Evolutionary conservation across 2,329 filamentous ascomycete species (phyloP).

Genomic region (Plectosphaerella plurivora): DNA sequence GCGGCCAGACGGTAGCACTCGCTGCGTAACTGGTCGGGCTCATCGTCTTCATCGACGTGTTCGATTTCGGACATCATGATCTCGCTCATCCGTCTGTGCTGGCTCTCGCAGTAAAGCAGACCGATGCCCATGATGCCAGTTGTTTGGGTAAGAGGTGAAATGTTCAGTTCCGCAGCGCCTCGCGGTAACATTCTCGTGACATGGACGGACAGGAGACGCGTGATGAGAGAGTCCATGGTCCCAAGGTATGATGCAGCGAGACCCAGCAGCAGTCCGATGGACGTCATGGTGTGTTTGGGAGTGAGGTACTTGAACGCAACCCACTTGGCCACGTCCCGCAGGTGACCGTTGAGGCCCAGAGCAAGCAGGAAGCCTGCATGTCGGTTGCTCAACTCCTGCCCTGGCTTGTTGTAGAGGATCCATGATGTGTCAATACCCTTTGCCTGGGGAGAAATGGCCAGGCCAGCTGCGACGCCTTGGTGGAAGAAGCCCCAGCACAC

Average conservation of each 20-base stretch:
- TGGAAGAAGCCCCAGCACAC: conserved; percentile 99
- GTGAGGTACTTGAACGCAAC: conserved; percentile 99
- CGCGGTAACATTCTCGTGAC: conserved; percentile 90
- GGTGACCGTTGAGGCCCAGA: conserved; percentile 86
- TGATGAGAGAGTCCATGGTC: conserved; percentile 96
- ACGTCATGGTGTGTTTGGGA: conserved; percentile 98
- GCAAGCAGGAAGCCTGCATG: conserved; percentile 92
- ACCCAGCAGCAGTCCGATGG: conserved; percentile 88
- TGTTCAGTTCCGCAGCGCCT: conserved; percentile 88
- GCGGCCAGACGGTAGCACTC: conserved; percentile 96
- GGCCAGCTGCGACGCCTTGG: conserved; percentile 85
- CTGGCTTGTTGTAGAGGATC: conserved; percentile 96
- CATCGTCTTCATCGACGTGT: conserved; percentile 72
- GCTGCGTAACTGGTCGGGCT: conserved; percentile 80
- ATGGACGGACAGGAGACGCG: conserved; percentile 88
- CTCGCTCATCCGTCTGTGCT: conserved; percentile 97
- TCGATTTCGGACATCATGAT: conserved; percentile 98
- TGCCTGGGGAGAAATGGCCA: conserved; percentile 84
- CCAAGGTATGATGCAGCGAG: conserved; percentile 91
- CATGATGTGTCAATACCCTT: conserved; percentile 97
- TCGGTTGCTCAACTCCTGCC: conserved; percentile 82
- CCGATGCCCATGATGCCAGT: conserved; percentile 97
- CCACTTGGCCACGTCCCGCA: conserved; percentile 95
- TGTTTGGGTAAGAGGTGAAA: conserved; percentile 90
- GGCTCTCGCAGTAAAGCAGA: conserved; percentile 87